Conservation (phyloP, 2,329 filamentous ascomycete species). For the Colletotrichum siamense region DNA sequence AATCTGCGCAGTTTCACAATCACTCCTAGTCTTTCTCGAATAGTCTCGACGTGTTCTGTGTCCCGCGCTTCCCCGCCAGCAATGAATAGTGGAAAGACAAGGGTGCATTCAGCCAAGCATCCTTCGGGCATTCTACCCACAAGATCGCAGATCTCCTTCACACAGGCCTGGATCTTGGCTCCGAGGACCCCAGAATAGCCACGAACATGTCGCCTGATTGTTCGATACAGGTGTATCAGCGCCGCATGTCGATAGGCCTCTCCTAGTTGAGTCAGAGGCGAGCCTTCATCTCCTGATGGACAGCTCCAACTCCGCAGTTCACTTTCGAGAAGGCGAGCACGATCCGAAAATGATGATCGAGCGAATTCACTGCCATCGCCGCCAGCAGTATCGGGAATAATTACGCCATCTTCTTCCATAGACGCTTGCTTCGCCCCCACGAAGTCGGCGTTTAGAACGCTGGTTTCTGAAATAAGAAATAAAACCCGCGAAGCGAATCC, state of each 20-base stretch:
- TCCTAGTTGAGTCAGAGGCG: background rate
- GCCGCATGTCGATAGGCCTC: background rate
- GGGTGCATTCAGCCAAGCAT: background rate
- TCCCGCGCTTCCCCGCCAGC: background rate
- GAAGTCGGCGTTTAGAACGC: background rate
- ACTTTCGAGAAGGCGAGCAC: background rate
- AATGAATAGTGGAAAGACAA: background rate
- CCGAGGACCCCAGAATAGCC: background rate
- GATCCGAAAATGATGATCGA: background rate
- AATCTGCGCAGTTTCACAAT: constrained; percentile 6
- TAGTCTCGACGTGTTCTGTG: background rate
- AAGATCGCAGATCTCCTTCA: background rate
- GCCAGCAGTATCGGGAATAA: background rate
- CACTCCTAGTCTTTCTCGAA: background rate
- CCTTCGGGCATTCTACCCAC: background rate
- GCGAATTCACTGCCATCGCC: background rate
- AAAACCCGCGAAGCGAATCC: constrained; percentile 13
- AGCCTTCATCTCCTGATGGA: background rate
- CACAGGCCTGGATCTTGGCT: background rate
- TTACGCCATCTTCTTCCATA: background rate
- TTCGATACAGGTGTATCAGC: background rate
- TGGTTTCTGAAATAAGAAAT: constrained; percentile 6
- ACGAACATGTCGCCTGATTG: background rate
- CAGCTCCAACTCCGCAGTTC: background rate
- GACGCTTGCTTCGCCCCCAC: background rate